phyloP scores from a whole-genome alignment of 441 rosid species.

The Jatropha multifida region DNA sequence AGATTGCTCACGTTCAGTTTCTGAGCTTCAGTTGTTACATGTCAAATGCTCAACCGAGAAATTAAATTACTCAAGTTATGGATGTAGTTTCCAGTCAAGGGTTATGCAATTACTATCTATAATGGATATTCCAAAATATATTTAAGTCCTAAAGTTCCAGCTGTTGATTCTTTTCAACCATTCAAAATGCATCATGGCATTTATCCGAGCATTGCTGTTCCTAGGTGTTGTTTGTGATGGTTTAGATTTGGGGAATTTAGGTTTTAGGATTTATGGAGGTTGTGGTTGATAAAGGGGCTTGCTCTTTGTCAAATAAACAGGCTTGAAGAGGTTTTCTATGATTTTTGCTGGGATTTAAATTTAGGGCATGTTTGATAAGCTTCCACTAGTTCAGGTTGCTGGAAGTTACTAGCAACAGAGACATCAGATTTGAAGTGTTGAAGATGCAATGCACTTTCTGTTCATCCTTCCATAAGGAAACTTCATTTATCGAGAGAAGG shows the following conservation, averaged over 20 bases:
- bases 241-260: not conserved
- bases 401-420: not conserved
- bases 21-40: not conserved
- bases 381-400: not conserved
- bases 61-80: not conserved
- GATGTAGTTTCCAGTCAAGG: not conserved
- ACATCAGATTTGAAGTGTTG: too few relatives aligned
- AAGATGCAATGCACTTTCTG: not conserved
- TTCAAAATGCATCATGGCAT: not conserved
- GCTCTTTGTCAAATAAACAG: not conserved
- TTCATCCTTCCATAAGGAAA: not conserved
- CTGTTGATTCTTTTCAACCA: conserved; percentile 6
- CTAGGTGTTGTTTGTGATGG: not conserved
- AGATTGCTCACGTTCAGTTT: not conserved
- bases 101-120: not conserved
- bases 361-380: not conserved
- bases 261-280: not conserved
- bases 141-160: not conserved
- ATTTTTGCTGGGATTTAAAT: not conserved
- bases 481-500: not conserved
- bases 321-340: not conserved
- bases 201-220: not conserved
- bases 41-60: not conserved
- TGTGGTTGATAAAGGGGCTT: not conserved
- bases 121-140: not conserved